Conservation (phyloP, 176 grass and related monocot species). For the Carex cristatella region DNA sequence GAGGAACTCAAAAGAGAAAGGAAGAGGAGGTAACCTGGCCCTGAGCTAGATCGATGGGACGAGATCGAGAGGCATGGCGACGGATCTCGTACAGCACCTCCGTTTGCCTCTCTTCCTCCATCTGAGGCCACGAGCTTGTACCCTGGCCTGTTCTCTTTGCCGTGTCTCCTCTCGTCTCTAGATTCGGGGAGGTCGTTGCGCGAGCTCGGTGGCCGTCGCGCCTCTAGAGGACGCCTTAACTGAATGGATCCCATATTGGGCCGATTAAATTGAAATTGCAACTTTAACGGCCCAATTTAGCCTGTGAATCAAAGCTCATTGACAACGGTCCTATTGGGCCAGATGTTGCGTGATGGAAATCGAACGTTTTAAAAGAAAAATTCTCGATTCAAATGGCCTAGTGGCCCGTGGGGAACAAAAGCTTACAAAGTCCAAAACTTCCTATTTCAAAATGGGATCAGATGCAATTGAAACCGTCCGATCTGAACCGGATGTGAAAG, state of each 20-base stretch:
- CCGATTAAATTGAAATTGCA: neutral
- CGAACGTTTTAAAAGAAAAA: neutral
- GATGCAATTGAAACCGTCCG: neutral
- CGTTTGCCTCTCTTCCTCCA: neutral
- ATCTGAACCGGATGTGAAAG: neutral
- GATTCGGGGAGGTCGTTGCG: neutral
- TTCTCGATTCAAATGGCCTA: neutral
- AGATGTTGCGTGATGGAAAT: neutral
- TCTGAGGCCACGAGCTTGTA: neutral
- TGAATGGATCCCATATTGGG: neutral
- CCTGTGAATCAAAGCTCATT: neutral
- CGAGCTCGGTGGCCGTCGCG: neutral
- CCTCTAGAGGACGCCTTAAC: neutral
- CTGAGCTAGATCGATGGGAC: neutral
- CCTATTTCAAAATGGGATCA: neutral
- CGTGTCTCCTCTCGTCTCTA: neutral
- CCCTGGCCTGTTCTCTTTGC: neutral
- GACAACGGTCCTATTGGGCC: neutral
- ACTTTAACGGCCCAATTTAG: neutral
- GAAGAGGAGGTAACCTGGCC: slow-evolving; percentile 10
- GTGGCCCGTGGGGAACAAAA: neutral
- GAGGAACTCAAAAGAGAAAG: neutral
- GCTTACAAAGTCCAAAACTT: neutral
- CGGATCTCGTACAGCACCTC: slow-evolving; percentile 49
- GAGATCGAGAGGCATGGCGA: slow-evolving; percentile 29